Conservation (phyloP, 1,284 basidiomycete genomes). For the Sporisorium graminicola region DNA sequence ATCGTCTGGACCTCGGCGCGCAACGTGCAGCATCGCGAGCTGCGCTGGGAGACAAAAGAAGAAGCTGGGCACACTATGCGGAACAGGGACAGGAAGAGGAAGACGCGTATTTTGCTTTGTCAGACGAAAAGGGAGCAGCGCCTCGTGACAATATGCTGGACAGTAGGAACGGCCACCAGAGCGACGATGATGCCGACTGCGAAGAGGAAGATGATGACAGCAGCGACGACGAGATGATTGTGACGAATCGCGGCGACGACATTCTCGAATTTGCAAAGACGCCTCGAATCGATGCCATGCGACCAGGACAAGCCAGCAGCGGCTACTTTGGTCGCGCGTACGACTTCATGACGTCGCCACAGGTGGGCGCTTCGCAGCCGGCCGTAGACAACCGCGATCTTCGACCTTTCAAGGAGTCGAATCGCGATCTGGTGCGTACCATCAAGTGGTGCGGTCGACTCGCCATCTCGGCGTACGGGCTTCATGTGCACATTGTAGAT, state of each 20-base stretch:
- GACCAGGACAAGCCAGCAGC: conserved; percentile 32
- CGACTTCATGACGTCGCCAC: conserved; percentile 49
- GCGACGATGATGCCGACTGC: conserved; percentile 9
- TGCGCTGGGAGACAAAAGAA: conserved; percentile 21
- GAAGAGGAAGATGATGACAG: conserved; percentile 43
- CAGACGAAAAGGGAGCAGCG: background rate
- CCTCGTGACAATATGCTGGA: background rate
- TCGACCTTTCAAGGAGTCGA: conserved; percentile 35
- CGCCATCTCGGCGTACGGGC: conserved; percentile 63
- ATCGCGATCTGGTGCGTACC: conserved; percentile 54
- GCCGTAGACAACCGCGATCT: conserved; percentile 12
- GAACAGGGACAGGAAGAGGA: background rate
- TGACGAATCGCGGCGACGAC: conserved; percentile 63
- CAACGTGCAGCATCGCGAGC: conserved; percentile 44
- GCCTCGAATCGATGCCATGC: conserved; percentile 39
- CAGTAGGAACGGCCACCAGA: background rate
- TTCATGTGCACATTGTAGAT: conserved; percentile 59
- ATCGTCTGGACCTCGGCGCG: conserved; percentile 45
- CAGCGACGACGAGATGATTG: conserved; percentile 62
- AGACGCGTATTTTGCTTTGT: background rate
- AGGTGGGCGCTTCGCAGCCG: conserved; percentile 30
- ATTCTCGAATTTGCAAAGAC: conserved; percentile 66
- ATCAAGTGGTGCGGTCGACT: conserved; percentile 68
- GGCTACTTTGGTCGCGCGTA: conserved; percentile 54
- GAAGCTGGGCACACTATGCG: conserved; percentile 8